phyloP scores from a whole-genome alignment of 768 basidiomycete species.

The Podaxis mareebaensis region DNA sequence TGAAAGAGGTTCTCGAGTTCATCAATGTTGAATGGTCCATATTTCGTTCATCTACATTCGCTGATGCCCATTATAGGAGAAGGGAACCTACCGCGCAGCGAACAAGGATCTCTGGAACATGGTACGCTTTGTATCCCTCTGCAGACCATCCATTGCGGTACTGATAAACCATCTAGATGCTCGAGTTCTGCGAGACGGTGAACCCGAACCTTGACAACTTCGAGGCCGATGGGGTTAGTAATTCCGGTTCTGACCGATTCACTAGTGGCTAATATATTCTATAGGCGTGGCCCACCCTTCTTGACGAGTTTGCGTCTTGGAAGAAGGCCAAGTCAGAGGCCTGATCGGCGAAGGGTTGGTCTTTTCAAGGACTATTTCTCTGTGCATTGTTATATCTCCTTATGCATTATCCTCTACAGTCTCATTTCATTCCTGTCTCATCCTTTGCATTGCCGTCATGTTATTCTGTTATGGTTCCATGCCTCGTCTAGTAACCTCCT shows the following conservation, averaged over 20 bases:
- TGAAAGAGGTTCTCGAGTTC: constrained; percentile 64
- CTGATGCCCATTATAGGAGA: constrained; percentile 35
- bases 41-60: background rate
- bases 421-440: background rate
- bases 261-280: background rate
- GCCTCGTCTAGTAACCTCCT: background rate
- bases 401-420: background rate
- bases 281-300: constrained; percentile 81
- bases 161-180: constrained; percentile 46
- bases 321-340: constrained; percentile 38
- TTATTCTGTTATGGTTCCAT: background rate
- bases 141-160: constrained; percentile 4
- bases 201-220: constrained; percentile 62
- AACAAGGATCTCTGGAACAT: constrained; percentile 89
- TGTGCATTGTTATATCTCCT: background rate
- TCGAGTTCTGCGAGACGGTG: constrained; percentile 73
- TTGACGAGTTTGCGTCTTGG: constrained; percentile 79
- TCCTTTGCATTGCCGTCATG: background rate
- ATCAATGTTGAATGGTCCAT: constrained; percentile 49
- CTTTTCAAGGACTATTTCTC: background rate
- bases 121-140: constrained; percentile 42
- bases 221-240: constrained; percentile 70
- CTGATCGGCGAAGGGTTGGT: background rate
- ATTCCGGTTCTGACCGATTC: background rate
- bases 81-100: constrained; percentile 68